These are phyloP conservation scores for Przewalskia tangutica DNA, from an alignment of 257 asterid genomes.

Conservation along the genomic window DNA sequence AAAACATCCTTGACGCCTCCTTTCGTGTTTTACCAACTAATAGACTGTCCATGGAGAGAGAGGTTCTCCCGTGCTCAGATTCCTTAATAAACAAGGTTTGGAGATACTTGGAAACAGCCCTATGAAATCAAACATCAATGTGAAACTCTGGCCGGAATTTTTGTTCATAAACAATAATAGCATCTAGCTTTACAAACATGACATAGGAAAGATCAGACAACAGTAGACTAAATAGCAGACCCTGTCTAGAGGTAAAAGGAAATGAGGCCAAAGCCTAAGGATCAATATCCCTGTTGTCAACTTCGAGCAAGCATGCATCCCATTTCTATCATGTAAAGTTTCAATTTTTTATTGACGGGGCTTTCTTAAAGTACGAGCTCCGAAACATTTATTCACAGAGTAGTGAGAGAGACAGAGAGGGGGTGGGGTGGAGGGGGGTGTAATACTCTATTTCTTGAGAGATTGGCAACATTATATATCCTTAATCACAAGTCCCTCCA, in stretches of 20 bases:
- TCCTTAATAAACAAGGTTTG: slow-evolving; percentile 61
- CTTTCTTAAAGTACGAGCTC: neutral
- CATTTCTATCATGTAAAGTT: neutral
- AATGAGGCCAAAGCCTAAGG: neutral
- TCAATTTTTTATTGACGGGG: neutral
- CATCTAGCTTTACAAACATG: neutral
- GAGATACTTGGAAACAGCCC: slow-evolving; percentile 93
- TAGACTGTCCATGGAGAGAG: slow-evolving; percentile 55
- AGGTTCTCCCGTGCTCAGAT: slow-evolving; percentile 46
- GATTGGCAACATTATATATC: too few relatives aligned
- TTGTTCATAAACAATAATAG: neutral
- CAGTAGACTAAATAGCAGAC: neutral
- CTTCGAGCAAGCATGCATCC: neutral
- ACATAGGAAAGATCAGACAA: neutral
- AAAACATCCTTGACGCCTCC: slow-evolving; percentile 96
- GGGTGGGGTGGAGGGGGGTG: too few relatives aligned
- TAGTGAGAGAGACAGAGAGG: too few relatives aligned
- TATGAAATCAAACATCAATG: slow-evolving; percentile 10
- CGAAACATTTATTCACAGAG: too few relatives aligned
- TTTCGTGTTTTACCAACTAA: slow-evolving; percentile 78
- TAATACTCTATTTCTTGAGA: too few relatives aligned
- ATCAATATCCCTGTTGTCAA: neutral
- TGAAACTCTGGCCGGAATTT: neutral
- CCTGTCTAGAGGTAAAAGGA: neutral
- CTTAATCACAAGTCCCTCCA: too few relatives aligned